Base-by-base conservation (phyloP, 495 filamentous ascomycete genomes). In the Bacidia rubella region DNA sequence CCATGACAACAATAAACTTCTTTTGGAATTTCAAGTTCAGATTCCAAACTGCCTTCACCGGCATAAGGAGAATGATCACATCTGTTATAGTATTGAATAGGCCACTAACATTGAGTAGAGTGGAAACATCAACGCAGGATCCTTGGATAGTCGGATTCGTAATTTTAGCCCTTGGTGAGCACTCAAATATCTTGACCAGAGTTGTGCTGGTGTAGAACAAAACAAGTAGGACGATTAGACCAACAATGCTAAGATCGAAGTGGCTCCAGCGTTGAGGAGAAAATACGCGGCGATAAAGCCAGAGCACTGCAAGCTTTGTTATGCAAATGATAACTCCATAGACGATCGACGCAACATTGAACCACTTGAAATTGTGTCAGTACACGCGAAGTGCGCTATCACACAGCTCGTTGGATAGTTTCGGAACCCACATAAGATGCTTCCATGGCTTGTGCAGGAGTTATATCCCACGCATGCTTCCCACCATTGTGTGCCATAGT, bases 211-310 rank as follows among this genome's bases (percentile, higher is more conserved):
- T 35, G 47, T 69, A 68, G 51, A 69, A 69, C 11, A 53, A 19
- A 15, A 63, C 29, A 25, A 68, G 57, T 2, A 69, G 51, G 38
- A 55, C 51, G 23, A 68, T 66, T 3, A 70, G 57, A 10, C 54
- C n/a, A 9, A 62, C 60, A 22, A 70, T 65, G 26, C 54, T 45
- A 15, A 62, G 59, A 40, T 67, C 66, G 15, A 67, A 67, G 5
- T 42, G 42, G 27, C 61, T 62, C 32, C 59, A 57, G 2, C 58
- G 55, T n/a, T 49, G 35, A 7, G 68, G 62, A 2, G 65, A 58
- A 53, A 73, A 71, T 11, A 70, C 60, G 1, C 68, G 64, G 15
- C 65, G 62, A 45, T 71, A 71, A 9, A 70, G 55, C n/a, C 60
- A 61, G 1, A 73, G 58, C 3, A 73, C 65, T 19, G 69, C 62